These are phyloP conservation scores for Phyllachora maydis DNA, from an alignment of 2,329 filamentous ascomycete species.

Conservation along the genomic window DNA sequence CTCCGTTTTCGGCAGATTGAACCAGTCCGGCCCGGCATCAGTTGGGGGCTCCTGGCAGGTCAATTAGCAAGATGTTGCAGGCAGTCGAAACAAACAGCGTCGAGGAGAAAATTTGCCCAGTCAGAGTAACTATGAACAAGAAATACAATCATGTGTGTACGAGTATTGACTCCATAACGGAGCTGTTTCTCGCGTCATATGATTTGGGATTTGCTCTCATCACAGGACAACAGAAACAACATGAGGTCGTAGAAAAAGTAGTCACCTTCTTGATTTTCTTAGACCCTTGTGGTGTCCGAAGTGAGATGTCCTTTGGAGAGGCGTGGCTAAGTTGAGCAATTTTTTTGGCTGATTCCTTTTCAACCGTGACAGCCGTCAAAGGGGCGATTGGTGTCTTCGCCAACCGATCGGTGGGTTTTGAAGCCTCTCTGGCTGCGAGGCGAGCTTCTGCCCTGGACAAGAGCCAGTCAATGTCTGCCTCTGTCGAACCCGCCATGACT, in stretches of 20 bases:
- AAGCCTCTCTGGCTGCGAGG: neutral
- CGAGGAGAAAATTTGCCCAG: too few relatives aligned
- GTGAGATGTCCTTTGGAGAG: neutral
- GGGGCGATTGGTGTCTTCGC: too few relatives aligned
- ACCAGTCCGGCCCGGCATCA: slow-evolving; percentile 70
- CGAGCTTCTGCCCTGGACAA: neutral
- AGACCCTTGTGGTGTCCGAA: neutral
- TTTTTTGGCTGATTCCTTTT: neutral
- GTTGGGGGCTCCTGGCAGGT: slow-evolving; percentile 12
- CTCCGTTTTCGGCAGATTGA: slow-evolving; percentile 65
- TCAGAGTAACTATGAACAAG: slow-evolving; percentile 59
- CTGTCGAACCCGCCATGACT: too few relatives aligned
- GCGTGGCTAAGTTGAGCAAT: neutral
- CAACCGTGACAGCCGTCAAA: neutral
- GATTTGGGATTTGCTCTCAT: slow-evolving; percentile 57
- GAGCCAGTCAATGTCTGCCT: neutral
- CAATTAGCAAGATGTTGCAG: slow-evolving; percentile 6
- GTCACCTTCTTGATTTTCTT: neutral
- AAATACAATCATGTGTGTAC: slow-evolving; percentile 33
- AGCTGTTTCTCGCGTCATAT: slow-evolving; percentile 55
- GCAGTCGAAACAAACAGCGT: slow-evolving; percentile 2
- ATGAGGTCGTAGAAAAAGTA: neutral
- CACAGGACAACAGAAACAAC: slow-evolving; percentile 21
- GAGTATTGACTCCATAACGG: slow-evolving; percentile 64
- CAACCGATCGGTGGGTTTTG: too few relatives aligned